These are phyloP conservation scores for Kwoniella heveanensis DNA, from an alignment of 768 basidiomycete species.

Conservation along the genomic window DNA sequence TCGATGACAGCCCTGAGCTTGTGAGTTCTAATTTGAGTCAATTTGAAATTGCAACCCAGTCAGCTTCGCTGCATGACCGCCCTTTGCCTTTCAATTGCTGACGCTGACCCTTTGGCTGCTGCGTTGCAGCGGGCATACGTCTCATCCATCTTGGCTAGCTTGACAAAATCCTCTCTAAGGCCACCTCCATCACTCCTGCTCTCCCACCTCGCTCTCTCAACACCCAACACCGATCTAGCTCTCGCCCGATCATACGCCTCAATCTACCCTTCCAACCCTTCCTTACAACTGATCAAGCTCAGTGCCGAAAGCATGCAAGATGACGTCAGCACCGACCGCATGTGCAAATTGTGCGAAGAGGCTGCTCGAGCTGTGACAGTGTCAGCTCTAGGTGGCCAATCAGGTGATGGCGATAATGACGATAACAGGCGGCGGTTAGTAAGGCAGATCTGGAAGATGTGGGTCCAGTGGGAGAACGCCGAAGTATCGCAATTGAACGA, in stretches of 20 bases:
- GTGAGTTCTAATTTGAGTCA: slow-evolving; percentile 36
- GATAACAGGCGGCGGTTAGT: slow-evolving; percentile 3
- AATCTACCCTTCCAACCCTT: slow-evolving; percentile 56
- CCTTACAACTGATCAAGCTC: slow-evolving; percentile 64
- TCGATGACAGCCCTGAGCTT: slow-evolving; percentile 53
- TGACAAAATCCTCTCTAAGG: slow-evolving; percentile 37
- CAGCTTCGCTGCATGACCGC: background rate
- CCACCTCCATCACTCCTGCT: slow-evolving; percentile 44
- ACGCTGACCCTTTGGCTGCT: background rate
- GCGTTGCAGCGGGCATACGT: slow-evolving; percentile 64
- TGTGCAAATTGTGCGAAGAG: slow-evolving; percentile 19
- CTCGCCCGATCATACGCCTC: slow-evolving; percentile 61
- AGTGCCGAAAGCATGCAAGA: slow-evolving; percentile 56
- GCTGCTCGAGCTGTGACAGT: slow-evolving; percentile 16
- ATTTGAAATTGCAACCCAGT: no score
- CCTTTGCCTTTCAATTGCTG: no score
- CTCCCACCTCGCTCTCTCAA: slow-evolving; percentile 28
- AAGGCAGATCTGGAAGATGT: slow-evolving; percentile 16
- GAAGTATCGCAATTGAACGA: background rate
- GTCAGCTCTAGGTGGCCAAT: background rate
- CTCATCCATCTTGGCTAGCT: slow-evolving; percentile 38
- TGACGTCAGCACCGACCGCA: background rate
- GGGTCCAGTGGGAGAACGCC: slow-evolving; percentile 10
- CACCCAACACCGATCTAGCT: slow-evolving; percentile 57
- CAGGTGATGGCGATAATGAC: slow-evolving; percentile 9